A percentile compares a stretch with the other conserved stretches of the same genome.
phyloP scores from a whole-genome alignment of 441 rosid species.

The Croton laevigatus region DNA sequence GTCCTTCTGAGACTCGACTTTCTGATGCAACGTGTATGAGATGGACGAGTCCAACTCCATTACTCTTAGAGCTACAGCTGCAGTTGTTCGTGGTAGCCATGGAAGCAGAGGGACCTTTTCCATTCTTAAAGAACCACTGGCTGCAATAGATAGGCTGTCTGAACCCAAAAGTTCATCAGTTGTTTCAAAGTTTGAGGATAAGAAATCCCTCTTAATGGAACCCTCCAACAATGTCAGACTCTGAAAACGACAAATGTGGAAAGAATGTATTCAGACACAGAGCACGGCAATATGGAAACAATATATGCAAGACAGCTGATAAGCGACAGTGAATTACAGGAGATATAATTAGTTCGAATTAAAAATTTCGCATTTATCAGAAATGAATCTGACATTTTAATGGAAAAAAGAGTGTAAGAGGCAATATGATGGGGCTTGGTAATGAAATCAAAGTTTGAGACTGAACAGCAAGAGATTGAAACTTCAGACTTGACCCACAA shows the following conservation, averaged over 20 bases:
- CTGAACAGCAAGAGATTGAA: not conserved
- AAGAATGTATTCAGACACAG: not conserved
- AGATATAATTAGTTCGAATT: not conserved
- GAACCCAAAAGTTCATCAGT: conserved; percentile 54
- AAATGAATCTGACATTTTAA: not conserved
- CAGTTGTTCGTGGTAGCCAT: conserved; percentile 72
- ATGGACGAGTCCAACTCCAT: conserved; percentile 60
- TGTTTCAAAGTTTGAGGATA: conserved; percentile 65
- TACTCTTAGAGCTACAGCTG: conserved; percentile 68
- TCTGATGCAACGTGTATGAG: conserved; percentile 45
- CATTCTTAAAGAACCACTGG: conserved; percentile 21
- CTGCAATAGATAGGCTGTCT: conserved; percentile 17
- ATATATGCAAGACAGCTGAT: too few species aligned
- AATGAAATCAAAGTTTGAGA: not conserved
- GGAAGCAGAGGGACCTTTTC: conserved; percentile 48
- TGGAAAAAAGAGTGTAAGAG: not conserved
- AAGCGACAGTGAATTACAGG: not conserved
- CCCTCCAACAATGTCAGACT: conserved; percentile 56
- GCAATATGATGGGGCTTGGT: not conserved
- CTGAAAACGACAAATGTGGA: conserved; percentile 31
- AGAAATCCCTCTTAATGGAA: conserved; percentile 51
- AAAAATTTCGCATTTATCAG: not conserved
- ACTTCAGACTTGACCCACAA: not conserved
- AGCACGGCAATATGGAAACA: too few species aligned
- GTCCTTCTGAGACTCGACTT: conserved; percentile 42